Base-by-base conservation (phyloP, 2,329 filamentous ascomycete genomes). In the Hymenoscyphus infarciens region DNA sequence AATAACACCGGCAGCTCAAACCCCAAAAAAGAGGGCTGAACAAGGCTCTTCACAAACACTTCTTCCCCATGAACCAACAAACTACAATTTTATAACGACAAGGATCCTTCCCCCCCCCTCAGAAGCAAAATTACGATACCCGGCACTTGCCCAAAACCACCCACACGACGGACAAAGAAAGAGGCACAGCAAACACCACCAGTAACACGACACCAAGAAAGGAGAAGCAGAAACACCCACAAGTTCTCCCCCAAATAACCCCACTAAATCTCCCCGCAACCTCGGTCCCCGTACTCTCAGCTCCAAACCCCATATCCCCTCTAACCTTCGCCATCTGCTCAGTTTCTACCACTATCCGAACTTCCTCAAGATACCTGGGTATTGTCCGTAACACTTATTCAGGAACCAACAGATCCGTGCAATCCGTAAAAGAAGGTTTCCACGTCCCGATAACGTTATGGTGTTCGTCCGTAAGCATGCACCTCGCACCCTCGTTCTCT, bases 271-370 rank as follows among this genome's bases (percentile, higher is more conserved):
- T 63, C 13, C 61, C 56, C 29, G 72, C 72, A 15, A 74, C 77
- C 59, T 76, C 72, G 8, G 71, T 74, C 2, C 73, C 76, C 1
- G 71, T 72, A 4, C 75, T 77, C 15, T 66, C 64, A 11, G 70
- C 65, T 27, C 74, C 72, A 61, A 74, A 77, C 13, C 73, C 29
- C 45, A 52, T 25, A 22, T 22, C n/a, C 10, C 73, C 29, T 13
- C 13, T 52, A 22, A 2, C n/a, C 7, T 49, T 19, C 19, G 42
- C 42, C n/a, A 49, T 49, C 42, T 39, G 5, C 16, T 8, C 15
- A 42, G 39, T n/a, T 4, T 42, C 1, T 19, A 2, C 39, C 39
- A n/a, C 15, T 7, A n/a, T 11, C 1, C 10, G 13, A n/a, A 49
- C 42, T 22, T 22, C 10, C 2, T 6, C 0, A 13, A 25, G 10